Percentiles rank a stretch among this genome's conserved stretches.
These are phyloP conservation scores for Amphirosellinia nigrospora DNA, from an alignment of 495 filamentous ascomycete genomes.

Conservation along the genomic window DNA sequence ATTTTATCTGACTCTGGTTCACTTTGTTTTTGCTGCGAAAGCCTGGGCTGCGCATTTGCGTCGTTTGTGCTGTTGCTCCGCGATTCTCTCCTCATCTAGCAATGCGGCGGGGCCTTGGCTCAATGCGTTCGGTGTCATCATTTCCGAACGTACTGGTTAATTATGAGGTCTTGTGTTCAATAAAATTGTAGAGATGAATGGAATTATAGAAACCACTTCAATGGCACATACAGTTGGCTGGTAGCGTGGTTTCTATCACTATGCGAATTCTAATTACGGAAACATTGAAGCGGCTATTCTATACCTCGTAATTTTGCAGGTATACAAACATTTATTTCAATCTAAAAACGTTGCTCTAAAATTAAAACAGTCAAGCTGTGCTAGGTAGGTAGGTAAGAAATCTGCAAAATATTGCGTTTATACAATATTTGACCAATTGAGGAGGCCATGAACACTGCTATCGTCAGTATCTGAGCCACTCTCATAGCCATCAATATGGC, in stretches of 20 bases:
- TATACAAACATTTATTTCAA: background rate
- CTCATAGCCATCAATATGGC: background rate
- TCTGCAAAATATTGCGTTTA: too few relatives aligned
- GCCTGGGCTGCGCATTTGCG: background rate
- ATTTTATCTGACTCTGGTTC: background rate
- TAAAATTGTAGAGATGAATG: background rate
- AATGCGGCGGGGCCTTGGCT: conserved; percentile 1
- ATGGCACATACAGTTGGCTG: background rate
- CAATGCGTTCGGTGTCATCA: conserved; percentile 2
- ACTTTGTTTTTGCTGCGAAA: background rate
- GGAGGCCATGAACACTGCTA: background rate
- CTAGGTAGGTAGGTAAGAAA: too few relatives aligned
- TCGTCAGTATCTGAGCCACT: background rate
- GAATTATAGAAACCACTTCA: background rate
- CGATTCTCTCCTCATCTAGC: background rate
- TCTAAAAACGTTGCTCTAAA: background rate
- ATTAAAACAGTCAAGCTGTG: too few relatives aligned
- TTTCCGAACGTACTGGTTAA: background rate
- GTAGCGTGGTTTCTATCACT: background rate
- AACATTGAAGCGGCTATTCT: background rate
- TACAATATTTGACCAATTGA: too few relatives aligned
- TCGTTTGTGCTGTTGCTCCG: background rate
- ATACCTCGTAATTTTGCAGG: background rate
- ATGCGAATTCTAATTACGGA: background rate
- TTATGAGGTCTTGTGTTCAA: background rate